Conservation (phyloP, 1,284 basidiomycete species). For the Ganoderma resinaceum region DNA sequence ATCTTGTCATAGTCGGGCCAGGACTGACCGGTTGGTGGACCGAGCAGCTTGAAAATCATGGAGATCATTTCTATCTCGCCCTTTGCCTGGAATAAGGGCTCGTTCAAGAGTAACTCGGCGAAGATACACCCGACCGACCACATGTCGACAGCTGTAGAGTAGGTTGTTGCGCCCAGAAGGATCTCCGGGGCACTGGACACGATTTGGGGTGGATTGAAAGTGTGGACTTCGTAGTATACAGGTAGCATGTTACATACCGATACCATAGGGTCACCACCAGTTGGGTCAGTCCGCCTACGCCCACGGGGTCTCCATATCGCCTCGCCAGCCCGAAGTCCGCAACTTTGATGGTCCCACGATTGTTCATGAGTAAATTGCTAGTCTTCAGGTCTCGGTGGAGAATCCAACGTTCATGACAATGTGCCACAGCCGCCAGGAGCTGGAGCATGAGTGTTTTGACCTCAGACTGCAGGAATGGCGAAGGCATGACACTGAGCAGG, state of each 20-base stretch:
- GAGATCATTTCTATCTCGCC: constrained; percentile 92
- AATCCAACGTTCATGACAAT: constrained; percentile 97
- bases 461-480: constrained; percentile 96
- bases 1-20: constrained; percentile 89
- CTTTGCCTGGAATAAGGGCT: constrained; percentile 96
- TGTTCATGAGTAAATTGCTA: constrained; percentile 98
- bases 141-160: constrained; percentile 97
- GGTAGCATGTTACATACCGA: constrained; percentile 65
- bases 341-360: constrained; percentile 97
- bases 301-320: constrained; percentile 93
- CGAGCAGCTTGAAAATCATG: constrained; percentile 94
- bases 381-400: constrained; percentile 98
- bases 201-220: constrained; percentile 22
- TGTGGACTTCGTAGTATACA: constrained; percentile 23
- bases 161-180: constrained; percentile 89
- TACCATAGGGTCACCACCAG: constrained; percentile 99
- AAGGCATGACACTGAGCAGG: constrained; percentile 90
- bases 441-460: constrained; percentile 97
- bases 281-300: constrained; percentile 93
- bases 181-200: constrained; percentile 89
- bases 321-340: constrained; percentile 98
- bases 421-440: constrained; percentile 89
- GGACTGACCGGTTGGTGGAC: constrained; percentile 82
- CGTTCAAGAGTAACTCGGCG: constrained; percentile 92
- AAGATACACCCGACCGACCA: constrained; percentile 99